Evolutionary conservation across 2,329 filamentous ascomycete genomes (phyloP).

Genomic region (Helotiales sp.): DNA sequence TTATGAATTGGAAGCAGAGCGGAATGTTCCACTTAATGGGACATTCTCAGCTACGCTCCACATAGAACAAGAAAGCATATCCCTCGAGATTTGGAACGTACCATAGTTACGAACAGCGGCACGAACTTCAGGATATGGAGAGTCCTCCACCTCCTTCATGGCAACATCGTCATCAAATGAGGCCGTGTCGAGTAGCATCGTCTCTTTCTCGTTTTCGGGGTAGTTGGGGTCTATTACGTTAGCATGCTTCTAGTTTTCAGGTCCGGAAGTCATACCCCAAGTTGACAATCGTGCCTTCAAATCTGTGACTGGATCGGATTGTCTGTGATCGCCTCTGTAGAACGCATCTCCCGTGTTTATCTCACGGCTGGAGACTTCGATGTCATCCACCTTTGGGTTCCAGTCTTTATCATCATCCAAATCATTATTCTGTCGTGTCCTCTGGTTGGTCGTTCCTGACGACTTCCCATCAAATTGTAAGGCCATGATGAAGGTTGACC

Average conservation of each 20-base stretch:
- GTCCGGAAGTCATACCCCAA: conserved; percentile 16
- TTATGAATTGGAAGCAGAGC: too few relatives aligned
- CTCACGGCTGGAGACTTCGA: conserved; percentile 19
- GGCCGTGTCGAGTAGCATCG: conserved; percentile 70
- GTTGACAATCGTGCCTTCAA: conserved; percentile 19
- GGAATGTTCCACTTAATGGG: too few relatives aligned
- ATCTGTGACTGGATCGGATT: conserved; percentile 20
- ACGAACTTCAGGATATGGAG: conserved; percentile 36
- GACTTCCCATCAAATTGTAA: conserved; percentile 23
- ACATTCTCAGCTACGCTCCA: too few relatives aligned
- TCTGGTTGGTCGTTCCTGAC: conserved; percentile 21
- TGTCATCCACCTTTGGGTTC: conserved; percentile 24
- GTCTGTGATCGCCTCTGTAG: conserved; percentile 14
- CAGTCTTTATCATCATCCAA: conserved; percentile 24
- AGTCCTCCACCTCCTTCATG: conserved; percentile 25
- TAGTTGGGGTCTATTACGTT: conserved; percentile 20
- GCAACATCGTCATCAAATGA: conserved; percentile 39
- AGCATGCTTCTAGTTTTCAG: background rate
- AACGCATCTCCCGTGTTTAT: conserved; percentile 7
- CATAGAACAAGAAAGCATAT: background rate
- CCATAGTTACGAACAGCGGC: conserved; percentile 66
- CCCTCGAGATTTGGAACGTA: background rate
- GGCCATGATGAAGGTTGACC: conserved; percentile 19
- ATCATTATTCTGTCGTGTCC: conserved; percentile 14
- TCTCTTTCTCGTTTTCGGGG: conserved; percentile 17